Base-by-base conservation (phyloP, 768 basidiomycete species). In the Pleurotus sapidus region DNA sequence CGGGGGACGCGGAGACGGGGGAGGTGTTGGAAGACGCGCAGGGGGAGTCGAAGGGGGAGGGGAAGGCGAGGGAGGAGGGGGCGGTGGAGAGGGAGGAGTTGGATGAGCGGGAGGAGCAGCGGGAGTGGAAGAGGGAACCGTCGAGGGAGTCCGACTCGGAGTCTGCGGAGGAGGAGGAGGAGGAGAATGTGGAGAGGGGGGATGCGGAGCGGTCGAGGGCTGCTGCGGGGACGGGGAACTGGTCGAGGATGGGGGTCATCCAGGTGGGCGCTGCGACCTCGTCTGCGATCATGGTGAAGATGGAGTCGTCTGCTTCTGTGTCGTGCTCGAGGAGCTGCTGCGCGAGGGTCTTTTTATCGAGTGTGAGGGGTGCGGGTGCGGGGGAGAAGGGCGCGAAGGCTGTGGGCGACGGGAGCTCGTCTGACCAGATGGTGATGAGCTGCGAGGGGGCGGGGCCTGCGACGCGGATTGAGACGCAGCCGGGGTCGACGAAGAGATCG, bases 401-500 rank as follows among this genome's bases (percentile, higher is more conserved):
- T 56, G 61, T 59, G 45, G 67, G 65, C 39, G 72, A 68, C 49
- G 76, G 66, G 46, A 72, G 63, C 62, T 82, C 79, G 57, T 84
- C 84, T 3, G 85, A 81, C 90, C 90, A 92, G 64, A 92, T 67
- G 53, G 83, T 87, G 65, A 83, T 68, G 56, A 83, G 75, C 65
- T 79, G 77, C 56, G 74, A 68, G 25, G 68, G 65, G 42, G 60
- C 57, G 5, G 63, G 45, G 45, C 67, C 67, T 51, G 77, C 78
- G 66, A 80, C 77, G 59, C 87, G 88, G 61, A 89, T 73, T 58
- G 86, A 86, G 61, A 93, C 82, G 67, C 82, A 85, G 59, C 89
- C 90, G 60, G 91, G 91, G 68, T 92, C 88, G 63, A 91, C 81
- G 70, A 89, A 87, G 59, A 93, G 80, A 70, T 92, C 90, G 66